phyloP scores from a whole-genome alignment of 805 yeast genomes.

The Isabelozyma pseudorhagii region DNA sequence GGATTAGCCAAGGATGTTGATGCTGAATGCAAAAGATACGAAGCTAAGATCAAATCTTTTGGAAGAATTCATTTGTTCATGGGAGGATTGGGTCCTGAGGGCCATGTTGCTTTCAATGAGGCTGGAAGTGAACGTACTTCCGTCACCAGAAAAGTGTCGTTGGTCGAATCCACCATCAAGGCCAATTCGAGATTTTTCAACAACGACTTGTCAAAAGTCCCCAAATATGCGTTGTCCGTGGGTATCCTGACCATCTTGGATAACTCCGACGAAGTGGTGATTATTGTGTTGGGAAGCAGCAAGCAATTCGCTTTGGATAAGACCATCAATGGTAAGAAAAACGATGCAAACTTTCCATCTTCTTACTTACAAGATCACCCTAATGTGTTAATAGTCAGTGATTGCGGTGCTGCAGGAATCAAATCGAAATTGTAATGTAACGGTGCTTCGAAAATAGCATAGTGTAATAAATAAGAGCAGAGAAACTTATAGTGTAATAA shows the following conservation, averaged over 20 bases:
- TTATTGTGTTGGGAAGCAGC: constrained; percentile 48
- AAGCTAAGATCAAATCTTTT: constrained; percentile 41
- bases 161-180: constrained; percentile 47
- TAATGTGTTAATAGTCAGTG: constrained; percentile 45
- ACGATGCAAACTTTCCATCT: constrained; percentile 45
- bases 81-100: constrained; percentile 62
- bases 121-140: constrained; percentile 47
- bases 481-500: no score
- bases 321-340: constrained; percentile 37
- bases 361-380: constrained; percentile 47
- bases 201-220: constrained; percentile 46
- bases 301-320: constrained; percentile 47
- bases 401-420: constrained; percentile 45
- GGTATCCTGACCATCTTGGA: constrained; percentile 58
- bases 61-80: constrained; percentile 53
- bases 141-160: constrained; percentile 43
- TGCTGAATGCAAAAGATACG: constrained; percentile 47
- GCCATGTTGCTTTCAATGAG: constrained; percentile 61
- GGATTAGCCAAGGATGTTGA: constrained; percentile 48
- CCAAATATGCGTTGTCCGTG: constrained; percentile 49
- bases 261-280: constrained; percentile 49
- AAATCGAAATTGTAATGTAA: constrained; percentile 30
- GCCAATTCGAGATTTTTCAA: constrained; percentile 55
- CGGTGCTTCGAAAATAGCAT: neutral
- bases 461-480: neutral